phyloP scores from a whole-genome alignment of 208 protist species.

The Leishmania guyanensis region DNA sequence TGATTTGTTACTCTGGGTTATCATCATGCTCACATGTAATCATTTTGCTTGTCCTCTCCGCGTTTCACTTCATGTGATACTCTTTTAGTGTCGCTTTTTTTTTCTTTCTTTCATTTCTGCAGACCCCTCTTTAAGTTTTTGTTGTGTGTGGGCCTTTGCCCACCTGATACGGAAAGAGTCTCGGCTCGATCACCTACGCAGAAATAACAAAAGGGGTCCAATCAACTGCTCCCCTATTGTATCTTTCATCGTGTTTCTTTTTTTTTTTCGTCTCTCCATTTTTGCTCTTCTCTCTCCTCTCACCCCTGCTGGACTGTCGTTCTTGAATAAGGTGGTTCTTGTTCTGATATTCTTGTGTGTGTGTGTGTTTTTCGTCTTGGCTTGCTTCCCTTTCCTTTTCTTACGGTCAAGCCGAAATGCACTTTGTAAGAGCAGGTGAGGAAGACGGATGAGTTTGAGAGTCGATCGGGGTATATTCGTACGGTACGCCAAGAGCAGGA shows the following conservation, averaged over 20 bases:
- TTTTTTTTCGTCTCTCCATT: too few species aligned
- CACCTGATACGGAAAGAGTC: too few species aligned
- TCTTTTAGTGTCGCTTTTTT: not conserved
- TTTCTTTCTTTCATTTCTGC: not conserved
- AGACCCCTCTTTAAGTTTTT: not conserved
- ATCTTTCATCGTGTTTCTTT: too few species aligned
- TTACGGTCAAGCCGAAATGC: not conserved
- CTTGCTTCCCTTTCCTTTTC: not conserved
- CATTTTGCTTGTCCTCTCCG: not conserved
- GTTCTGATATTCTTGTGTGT: not conserved
- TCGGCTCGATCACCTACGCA: too few species aligned
- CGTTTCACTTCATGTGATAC: too few species aligned
- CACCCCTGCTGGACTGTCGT: constrained; percentile 6
- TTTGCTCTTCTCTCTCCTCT: constrained; percentile 3
- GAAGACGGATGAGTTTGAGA: not conserved
- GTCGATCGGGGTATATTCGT: not conserved
- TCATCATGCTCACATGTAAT: not conserved
- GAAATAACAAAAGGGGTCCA: too few species aligned
- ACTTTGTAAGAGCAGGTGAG: not conserved
- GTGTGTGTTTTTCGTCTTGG: not conserved
- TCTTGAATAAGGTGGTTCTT: not conserved
- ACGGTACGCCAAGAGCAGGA: too few species aligned
- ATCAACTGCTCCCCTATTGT: too few species aligned
- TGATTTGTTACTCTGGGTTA: not conserved
- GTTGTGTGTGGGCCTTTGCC: too few species aligned